phyloP scores from a whole-genome alignment of 2,329 filamentous ascomycete species.

The Aspergillus oerlinghausenensis region DNA sequence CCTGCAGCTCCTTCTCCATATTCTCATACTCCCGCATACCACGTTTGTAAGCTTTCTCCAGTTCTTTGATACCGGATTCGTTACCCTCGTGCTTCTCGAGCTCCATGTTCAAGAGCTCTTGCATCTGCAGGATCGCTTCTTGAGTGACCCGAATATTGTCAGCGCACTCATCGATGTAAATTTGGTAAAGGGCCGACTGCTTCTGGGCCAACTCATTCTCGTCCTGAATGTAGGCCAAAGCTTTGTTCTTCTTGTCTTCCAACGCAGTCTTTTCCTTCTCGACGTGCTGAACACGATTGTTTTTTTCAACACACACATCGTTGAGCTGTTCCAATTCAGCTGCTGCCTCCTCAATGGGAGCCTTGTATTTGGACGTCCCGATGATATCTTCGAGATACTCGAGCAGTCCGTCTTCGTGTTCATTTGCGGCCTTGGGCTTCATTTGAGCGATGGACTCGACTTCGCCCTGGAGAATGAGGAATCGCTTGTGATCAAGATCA shows the following conservation, averaged over 20 bases:
- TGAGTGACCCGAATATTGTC: conserved; percentile 86
- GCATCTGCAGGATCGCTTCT: conserved; percentile 87
- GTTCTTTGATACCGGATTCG: conserved; percentile 82
- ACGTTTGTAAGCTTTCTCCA: conserved; percentile 78
- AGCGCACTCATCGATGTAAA: conserved; percentile 81
- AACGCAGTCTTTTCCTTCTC: conserved; percentile 93
- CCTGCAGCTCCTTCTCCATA: conserved; percentile 76
- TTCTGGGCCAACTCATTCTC: conserved; percentile 91
- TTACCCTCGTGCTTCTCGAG: conserved; percentile 87
- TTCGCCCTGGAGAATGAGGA: conserved; percentile 93
- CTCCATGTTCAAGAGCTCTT: conserved; percentile 78
- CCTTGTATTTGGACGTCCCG: conserved; percentile 96
- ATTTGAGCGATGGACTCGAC: conserved; percentile 99
- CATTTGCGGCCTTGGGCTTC: conserved; percentile 92
- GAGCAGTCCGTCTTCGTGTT: conserved; percentile 91
- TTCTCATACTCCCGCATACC: conserved; percentile 78
- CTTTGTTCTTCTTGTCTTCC: conserved; percentile 96
- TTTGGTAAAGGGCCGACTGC: conserved; percentile 86
- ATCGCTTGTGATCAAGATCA: conserved; percentile 96
- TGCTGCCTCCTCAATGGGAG: conserved; percentile 90
- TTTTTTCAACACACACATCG: conserved; percentile 93
- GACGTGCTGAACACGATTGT: conserved; percentile 88
- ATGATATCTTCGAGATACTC: conserved; percentile 99
- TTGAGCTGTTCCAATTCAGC: conserved; percentile 87
- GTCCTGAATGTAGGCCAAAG: conserved; percentile 79